A percentile compares a stretch with the other conserved stretches of the same genome.
These are phyloP conservation scores for Aspergillus pseudotamarii DNA, from an alignment of 2,329 filamentous ascomycete genomes.

Conservation along the genomic window DNA sequence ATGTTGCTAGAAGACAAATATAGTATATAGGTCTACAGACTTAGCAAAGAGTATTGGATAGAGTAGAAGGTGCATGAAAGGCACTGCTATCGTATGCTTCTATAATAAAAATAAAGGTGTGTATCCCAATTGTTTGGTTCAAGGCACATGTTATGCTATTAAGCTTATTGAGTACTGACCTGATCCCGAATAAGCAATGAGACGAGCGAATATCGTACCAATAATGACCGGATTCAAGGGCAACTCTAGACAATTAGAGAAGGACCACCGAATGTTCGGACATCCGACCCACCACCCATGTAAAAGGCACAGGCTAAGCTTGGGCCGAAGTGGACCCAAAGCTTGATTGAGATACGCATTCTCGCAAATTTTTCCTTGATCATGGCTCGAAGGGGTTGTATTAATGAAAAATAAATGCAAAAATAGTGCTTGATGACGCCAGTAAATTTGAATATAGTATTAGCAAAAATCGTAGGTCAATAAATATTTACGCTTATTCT, in stretches of 20 bases:
- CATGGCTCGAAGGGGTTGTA: not conserved
- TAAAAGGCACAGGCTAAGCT: slow-evolving; percentile 3
- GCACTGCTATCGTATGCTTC: not conserved
- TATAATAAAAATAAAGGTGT: too few relatives aligned
- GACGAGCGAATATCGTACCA: not conserved
- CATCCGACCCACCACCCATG: slow-evolving; percentile 4
- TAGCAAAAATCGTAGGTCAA: not conserved
- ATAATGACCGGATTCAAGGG: not conserved
- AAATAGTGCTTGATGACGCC: not conserved
- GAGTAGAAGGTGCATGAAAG: not conserved
- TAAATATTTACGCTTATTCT: not conserved
- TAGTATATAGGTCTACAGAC: not conserved
- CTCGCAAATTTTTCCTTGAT: not conserved
- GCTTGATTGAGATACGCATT: slow-evolving; percentile 12
- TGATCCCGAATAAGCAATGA: not conserved
- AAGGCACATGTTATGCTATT: not conserved
- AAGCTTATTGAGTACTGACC: not conserved
- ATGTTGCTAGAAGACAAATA: not conserved
- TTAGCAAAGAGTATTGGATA: not conserved
- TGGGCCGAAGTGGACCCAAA: slow-evolving; percentile 14
- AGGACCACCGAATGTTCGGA: not conserved
- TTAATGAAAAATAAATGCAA: not conserved
- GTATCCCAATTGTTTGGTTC: not conserved
- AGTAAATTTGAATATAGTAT: too few relatives aligned
- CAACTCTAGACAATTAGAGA: not conserved